Conservation (phyloP, 2,329 filamentous ascomycete species). For the Leptographium radiaticola region DNA sequence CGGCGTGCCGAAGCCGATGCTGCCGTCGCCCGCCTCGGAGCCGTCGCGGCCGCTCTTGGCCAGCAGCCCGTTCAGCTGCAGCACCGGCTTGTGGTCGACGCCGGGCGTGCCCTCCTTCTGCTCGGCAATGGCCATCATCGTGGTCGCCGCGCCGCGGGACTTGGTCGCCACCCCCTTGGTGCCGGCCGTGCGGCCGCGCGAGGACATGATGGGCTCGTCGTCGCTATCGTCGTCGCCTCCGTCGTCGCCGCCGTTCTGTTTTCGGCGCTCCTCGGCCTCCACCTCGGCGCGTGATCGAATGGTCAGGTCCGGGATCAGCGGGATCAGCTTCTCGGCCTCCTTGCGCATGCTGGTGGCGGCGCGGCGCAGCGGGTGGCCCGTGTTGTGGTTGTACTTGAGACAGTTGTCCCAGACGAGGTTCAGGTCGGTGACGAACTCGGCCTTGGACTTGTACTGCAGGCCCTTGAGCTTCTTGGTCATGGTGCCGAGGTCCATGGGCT, state of each 20-base stretch:
- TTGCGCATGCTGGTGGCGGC: constrained; percentile 96
- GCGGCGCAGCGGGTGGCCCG: constrained; percentile 73
- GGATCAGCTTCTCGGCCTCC: constrained; percentile 92
- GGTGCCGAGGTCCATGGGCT: constrained; percentile 91
- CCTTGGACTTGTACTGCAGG: constrained; percentile 71
- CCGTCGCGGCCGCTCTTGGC: constrained; percentile 48
- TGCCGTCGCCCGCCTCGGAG: constrained; percentile 68
- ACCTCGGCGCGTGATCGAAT: constrained; percentile 89
- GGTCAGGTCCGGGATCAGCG: constrained; percentile 82
- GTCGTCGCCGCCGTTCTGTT: constrained; percentile 73
- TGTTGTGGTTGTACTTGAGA: constrained; percentile 85
- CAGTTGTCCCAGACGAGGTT: constrained; percentile 97
- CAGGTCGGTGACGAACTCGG: constrained; percentile 86
- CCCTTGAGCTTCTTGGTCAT: constrained; percentile 97
- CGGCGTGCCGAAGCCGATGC: constrained; percentile 78
- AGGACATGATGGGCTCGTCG: constrained; percentile 97
- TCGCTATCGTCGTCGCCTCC: constrained; percentile 85
- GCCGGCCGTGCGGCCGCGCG: constrained; percentile 76
- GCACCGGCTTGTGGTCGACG: constrained; percentile 58
- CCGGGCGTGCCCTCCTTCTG: constrained; percentile 69
- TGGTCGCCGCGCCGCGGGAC: constrained; percentile 31
- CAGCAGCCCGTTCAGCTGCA: constrained; percentile 53
- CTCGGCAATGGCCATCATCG: constrained; percentile 35
- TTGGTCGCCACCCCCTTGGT: constrained; percentile 63
- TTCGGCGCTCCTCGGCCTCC: constrained; percentile 72